Conservation (phyloP, 2,329 filamentous ascomycete genomes). For the Claviceps sp. region DNA sequence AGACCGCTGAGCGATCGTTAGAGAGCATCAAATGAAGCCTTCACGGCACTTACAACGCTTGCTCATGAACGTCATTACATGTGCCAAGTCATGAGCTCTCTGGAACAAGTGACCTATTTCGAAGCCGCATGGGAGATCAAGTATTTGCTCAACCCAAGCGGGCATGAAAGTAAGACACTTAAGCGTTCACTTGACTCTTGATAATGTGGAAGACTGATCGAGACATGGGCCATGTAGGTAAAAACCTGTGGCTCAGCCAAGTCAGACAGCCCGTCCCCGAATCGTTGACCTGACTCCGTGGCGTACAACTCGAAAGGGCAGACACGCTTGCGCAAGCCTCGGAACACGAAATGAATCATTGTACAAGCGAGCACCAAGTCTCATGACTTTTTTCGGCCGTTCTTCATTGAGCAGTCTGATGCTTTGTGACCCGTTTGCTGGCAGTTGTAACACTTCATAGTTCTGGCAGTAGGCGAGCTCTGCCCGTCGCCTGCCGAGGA, state of each 20-base stretch:
- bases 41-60: neutral
- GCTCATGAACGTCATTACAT: neutral
- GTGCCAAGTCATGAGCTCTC: neutral
- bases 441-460: conserved; percentile 44
- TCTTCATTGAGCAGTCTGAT: conserved; percentile 35
- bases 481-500: conserved; percentile 27
- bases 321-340: neutral
- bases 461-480: conserved; percentile 10
- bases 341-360: neutral
- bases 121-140: neutral
- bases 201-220: neutral
- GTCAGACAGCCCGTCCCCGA: neutral
- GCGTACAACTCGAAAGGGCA: neutral
- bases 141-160: neutral
- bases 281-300: neutral
- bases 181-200: neutral
- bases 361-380: neutral
- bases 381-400: conserved; percentile 1
- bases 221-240: neutral
- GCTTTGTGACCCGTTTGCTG: conserved; percentile 47
- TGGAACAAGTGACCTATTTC: neutral
- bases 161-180: neutral
- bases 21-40: neutral
- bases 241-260: neutral
- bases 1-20: neutral